Evolutionary conservation across 1,139 yeast genomes (phyloP).

Genomic region (Yamadazyma aaseri): DNA sequence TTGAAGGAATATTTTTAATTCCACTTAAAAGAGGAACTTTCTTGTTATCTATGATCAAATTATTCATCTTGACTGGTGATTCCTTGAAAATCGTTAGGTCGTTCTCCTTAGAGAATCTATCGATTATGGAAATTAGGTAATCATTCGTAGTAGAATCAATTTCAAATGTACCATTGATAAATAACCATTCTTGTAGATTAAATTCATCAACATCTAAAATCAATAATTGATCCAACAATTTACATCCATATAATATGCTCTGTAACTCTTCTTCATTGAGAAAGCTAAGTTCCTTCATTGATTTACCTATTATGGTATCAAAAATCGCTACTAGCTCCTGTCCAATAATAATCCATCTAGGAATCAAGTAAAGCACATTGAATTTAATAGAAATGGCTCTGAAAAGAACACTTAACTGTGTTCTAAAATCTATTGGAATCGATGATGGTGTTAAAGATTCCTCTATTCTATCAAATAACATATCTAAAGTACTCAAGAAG

Average conservation of each 20-base stretch:
- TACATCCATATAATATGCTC: constrained; percentile 59
- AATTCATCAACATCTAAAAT: constrained; percentile 76
- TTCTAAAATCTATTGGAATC: constrained; percentile 33
- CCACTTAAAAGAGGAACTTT: constrained; percentile 50
- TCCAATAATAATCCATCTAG: constrained; percentile 69
- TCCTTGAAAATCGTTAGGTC: constrained; percentile 38
- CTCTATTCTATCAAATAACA: constrained; percentile 50
- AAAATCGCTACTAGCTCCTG: constrained; percentile 60
- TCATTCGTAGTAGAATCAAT: constrained; percentile 25
- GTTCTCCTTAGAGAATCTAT: constrained; percentile 44
- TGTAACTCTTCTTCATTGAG: constrained; percentile 39
- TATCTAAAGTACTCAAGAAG: constrained; percentile 49
- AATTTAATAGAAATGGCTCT: constrained; percentile 64
- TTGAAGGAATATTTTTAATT: constrained; percentile 37
- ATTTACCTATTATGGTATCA: constrained; percentile 33
- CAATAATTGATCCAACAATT: constrained; percentile 72
- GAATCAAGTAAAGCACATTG: constrained; percentile 60
- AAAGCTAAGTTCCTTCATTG: constrained; percentile 30
- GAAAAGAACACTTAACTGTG: constrained; percentile 54
- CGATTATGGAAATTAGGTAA: constrained; percentile 48
- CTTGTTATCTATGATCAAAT: constrained; percentile 12
- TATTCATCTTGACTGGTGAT: constrained; percentile 29
- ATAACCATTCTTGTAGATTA: constrained; percentile 81
- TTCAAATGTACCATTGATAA: constrained; percentile 69
- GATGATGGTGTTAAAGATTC: constrained; percentile 34